A percentile compares a stretch with the other conserved stretches of the same genome.
Evolutionary conservation across 2,329 filamentous ascomycete species (phyloP).

Genomic region (Cercospora janseana): DNA sequence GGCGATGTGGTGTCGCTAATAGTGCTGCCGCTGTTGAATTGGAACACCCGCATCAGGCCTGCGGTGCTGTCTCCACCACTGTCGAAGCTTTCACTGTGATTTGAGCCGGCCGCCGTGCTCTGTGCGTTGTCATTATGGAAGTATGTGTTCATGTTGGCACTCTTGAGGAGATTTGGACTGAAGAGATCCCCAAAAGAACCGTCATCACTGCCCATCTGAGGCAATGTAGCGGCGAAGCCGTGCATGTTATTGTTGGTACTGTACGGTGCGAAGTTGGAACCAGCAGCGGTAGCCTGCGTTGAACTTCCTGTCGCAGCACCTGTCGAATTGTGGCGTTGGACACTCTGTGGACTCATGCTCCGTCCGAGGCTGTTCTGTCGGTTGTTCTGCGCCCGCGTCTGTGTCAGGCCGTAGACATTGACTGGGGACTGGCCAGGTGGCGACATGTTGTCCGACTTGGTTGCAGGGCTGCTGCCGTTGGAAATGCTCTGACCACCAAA

Average conservation of each 20-base stretch:
- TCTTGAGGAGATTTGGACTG: conserved; percentile 55
- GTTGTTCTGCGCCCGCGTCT: conserved; percentile 17
- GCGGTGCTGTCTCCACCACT: conserved; percentile 45
- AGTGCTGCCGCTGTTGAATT: conserved; percentile 49
- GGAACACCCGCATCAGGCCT: conserved; percentile 49
- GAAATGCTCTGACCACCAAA: conserved; percentile 37
- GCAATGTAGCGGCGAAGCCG: conserved; percentile 37
- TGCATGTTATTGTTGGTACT: conserved; percentile 38
- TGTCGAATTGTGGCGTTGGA: conserved; percentile 25
- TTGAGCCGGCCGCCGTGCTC: conserved; percentile 2
- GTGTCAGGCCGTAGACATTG: conserved; percentile 14
- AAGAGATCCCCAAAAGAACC: conserved; percentile 57
- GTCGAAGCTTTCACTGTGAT: conserved; percentile 27
- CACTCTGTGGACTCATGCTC: conserved; percentile 39
- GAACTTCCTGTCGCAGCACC: conserved; percentile 30
- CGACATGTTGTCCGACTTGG: conserved; percentile 31
- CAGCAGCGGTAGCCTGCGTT: conserved; percentile 17
- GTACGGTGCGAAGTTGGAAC: conserved; percentile 31
- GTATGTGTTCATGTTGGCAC: conserved; percentile 40
- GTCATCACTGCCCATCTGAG: conserved; percentile 34
- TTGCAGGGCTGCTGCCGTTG: conserved; percentile 40
- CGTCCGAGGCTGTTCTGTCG: conserved; percentile 31
- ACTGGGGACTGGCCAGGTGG: conserved; percentile 30
- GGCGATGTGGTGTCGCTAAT: conserved; percentile 52
- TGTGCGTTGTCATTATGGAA: conserved; percentile 24